Evolutionary conservation across 495 filamentous ascomycete species (phyloP), one percentile per base, ranked within the genome.

Genomic region (Alectoria sarmentosa): DNA sequence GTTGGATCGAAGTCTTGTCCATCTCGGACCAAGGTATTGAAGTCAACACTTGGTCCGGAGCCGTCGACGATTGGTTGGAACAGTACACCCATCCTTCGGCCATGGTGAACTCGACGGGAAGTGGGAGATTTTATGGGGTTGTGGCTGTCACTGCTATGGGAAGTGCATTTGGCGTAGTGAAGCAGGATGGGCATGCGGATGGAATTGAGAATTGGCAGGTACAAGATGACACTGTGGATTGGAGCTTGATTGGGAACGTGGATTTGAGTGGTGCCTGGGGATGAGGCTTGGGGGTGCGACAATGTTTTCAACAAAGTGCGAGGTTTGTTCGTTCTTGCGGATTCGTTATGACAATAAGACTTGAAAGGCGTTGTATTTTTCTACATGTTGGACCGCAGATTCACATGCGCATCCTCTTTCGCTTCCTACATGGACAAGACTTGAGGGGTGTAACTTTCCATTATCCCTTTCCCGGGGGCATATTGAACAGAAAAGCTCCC

Each of bases 11-110:
- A 48, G 39, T 69, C 58, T 46, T 69, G 11, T 66, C 67, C 21
- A 26, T 68, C 34, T 66, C 62, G 17, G 38, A 57, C 39, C 56
- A 39, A 42, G 69, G 69, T 37, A 30, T 71, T 10, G 44, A 66
- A 68, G 67, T 71, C 15, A 39, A 66, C 62, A 69, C 67, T 48
- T 71, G 67, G 67, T 67, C 60, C 3, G 69, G 69, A 39, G 59
- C 46, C 7, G 54, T 61, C 11, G 58, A 61, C 23, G 36, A 64
- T 61, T 71, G 67, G 69, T 23, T 67, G 37, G 26, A 60, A 60
- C 58, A 60, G 46, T 58, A 67, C 23, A 59, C 37, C 36, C 52
- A 66, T 28, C 69, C 67, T 42, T 64, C 62, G 39, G 65, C 44
- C 13, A 69, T 71, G 67, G 57, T 60, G 23, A 71, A 71, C 60